Conservation (phyloP, 2,329 filamentous ascomycete genomes). For the Aspergillus sp. region DNA sequence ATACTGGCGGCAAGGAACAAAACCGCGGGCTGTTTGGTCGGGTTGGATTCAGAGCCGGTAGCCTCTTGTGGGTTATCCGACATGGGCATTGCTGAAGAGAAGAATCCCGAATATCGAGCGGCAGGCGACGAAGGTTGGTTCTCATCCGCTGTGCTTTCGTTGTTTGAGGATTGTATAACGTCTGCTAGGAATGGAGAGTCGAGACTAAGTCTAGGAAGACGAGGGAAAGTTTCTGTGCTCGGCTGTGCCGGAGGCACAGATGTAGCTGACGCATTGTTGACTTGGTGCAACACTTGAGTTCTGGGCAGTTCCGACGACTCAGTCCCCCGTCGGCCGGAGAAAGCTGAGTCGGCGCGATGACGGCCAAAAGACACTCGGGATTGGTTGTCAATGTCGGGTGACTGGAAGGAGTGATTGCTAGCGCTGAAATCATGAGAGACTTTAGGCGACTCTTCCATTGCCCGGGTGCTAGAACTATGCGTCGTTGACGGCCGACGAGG, state of each 20-base stretch:
- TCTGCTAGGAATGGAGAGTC: constrained; percentile 47
- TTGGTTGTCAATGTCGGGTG: constrained; percentile 48
- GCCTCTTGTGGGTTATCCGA: constrained; percentile 58
- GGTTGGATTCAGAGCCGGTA: constrained; percentile 42
- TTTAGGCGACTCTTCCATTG: constrained; percentile 62
- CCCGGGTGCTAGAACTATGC: constrained; percentile 55
- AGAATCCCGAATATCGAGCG: constrained; percentile 71
- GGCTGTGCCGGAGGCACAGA: constrained; percentile 17
- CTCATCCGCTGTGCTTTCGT: constrained; percentile 22
- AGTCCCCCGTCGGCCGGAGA: constrained; percentile 52
- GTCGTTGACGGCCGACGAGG: constrained; percentile 51
- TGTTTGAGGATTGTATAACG: constrained; percentile 34
- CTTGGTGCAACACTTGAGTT: constrained; percentile 51
- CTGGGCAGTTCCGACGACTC: constrained; percentile 55
- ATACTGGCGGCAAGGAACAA: constrained; percentile 90
- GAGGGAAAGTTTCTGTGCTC: constrained; percentile 34
- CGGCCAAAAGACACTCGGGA: constrained; percentile 37
- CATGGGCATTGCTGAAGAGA: constrained; percentile 83
- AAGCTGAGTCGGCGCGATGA: constrained; percentile 56
- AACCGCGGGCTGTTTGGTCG: constrained; percentile 56
- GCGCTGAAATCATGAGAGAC: constrained; percentile 66
- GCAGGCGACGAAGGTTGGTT: constrained; percentile 37
- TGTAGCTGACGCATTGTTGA: constrained; percentile 47
- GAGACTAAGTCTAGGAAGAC: constrained; percentile 44
- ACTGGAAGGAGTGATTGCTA: constrained; percentile 66